Conservation (phyloP, 208 protist genomes). For the Leishmania guyanensis region DNA sequence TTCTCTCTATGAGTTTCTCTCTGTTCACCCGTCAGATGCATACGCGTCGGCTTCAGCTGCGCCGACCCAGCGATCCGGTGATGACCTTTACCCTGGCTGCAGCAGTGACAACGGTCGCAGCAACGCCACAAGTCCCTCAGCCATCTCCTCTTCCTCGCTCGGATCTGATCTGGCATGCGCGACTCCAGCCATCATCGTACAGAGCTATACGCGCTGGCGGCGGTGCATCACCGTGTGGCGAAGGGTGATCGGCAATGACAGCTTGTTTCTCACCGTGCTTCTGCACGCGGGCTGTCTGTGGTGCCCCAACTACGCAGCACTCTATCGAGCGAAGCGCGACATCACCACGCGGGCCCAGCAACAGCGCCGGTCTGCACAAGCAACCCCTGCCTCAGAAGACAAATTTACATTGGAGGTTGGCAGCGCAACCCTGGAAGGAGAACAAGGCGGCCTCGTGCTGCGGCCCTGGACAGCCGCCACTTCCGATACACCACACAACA, state of each 20-base stretch:
- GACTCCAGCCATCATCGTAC: neutral
- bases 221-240: constrained; percentile 63
- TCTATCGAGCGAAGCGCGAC: constrained; percentile 11
- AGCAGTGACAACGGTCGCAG: neutral
- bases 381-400: neutral
- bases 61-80: neutral
- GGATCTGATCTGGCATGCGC: neutral
- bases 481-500: neutral
- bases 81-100: neutral
- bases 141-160: neutral
- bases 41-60: neutral
- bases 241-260: constrained; percentile 64
- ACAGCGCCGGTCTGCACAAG: neutral
- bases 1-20: constrained; percentile 45
- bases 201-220: constrained; percentile 51
- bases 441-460: neutral
- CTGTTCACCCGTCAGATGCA: constrained; percentile 5
- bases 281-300: constrained; percentile 72
- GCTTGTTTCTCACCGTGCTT: constrained; percentile 65
- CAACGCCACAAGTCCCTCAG: neutral
- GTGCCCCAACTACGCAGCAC: constrained; percentile 50
- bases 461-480: neutral
- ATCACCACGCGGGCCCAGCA: constrained; percentile 1
- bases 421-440: neutral
- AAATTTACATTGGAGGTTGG: neutral